Conservation (phyloP, 345 rosid genomes). For the Syzygium aqueum region DNA sequence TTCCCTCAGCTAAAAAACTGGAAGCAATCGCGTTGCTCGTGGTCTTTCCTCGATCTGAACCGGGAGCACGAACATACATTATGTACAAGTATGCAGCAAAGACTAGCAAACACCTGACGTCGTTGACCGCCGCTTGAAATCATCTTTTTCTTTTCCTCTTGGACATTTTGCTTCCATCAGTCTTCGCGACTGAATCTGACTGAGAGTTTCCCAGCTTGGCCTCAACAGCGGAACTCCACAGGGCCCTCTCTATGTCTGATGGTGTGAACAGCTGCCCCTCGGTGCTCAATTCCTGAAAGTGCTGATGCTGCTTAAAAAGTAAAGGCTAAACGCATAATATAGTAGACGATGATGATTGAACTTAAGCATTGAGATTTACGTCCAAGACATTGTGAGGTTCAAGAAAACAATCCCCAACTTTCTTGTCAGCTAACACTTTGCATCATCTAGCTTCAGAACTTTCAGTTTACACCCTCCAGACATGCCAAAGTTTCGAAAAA, state of each 20-base stretch:
- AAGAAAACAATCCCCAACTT: not conserved
- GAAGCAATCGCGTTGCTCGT: not conserved
- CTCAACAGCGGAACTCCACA: conserved; percentile 61
- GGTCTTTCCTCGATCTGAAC: not conserved
- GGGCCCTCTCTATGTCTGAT: conserved; percentile 76
- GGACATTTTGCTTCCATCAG: conserved; percentile 14
- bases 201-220: conserved; percentile 23
- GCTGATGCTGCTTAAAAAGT: not conserved
- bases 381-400: not conserved
- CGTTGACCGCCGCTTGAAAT: not conserved
- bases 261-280: conserved; percentile 48
- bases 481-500: not conserved
- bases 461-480: not conserved
- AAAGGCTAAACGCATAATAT: not conserved
- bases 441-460: not conserved
- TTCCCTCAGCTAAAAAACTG: not conserved
- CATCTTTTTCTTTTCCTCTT: conserved; percentile 66
- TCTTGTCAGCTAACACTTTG: not conserved
- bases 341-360: not conserved
- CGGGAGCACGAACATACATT: not conserved
- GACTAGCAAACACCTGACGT: not conserved
- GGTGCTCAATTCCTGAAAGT: conserved; percentile 51
- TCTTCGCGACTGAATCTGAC: conserved; percentile 9
- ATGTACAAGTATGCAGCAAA: not conserved
- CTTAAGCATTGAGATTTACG: not conserved